phyloP scores from a whole-genome alignment of 2,329 filamentous ascomycete genomes.

The Clarireedia sp. region DNA sequence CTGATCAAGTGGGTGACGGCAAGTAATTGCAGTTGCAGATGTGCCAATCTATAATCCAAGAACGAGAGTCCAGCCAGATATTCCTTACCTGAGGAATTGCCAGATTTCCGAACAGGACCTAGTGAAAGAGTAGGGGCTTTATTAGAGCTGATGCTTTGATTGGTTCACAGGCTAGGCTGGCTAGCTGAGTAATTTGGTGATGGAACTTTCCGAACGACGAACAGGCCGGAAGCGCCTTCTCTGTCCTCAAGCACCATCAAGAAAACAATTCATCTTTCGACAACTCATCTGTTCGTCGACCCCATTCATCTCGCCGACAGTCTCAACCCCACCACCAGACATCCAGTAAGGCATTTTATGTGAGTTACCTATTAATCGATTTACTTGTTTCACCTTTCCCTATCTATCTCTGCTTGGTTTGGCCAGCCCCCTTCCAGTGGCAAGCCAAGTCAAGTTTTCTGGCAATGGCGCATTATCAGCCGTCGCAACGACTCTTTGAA shows the following conservation, averaged over 20 bases:
- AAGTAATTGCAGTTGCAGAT: not conserved
- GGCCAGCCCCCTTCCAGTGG: not conserved
- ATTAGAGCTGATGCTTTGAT: not conserved
- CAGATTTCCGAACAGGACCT: not conserved
- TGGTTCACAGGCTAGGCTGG: not conserved
- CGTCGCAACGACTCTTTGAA: not conserved
- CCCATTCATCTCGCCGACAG: slow-evolving; percentile 9
- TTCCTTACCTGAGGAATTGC: not conserved
- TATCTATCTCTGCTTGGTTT: too few species aligned
- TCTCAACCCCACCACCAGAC: not conserved
- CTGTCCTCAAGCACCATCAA: slow-evolving; percentile 15
- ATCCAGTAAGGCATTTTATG: too few species aligned
- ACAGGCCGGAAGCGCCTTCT: slow-evolving; percentile 10
- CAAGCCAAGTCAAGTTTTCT: slow-evolving; percentile 1
- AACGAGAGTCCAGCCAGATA: too few species aligned
- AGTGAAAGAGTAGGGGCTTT: not conserved
- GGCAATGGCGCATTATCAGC: slow-evolving; percentile 2
- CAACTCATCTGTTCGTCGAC: slow-evolving; percentile 4
- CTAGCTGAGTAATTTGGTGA: not conserved
- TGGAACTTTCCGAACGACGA: not conserved
- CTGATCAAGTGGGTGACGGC: too few species aligned
- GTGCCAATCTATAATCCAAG: too few species aligned
- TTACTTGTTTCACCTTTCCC: too few species aligned
- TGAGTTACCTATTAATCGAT: too few species aligned
- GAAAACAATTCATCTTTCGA: slow-evolving; percentile 2